A percentile compares a stretch with the other conserved stretches of the same genome.
Conservation (phyloP, 148 eudicot genomes). For the Amaranthus hypochondriacus region DNA sequence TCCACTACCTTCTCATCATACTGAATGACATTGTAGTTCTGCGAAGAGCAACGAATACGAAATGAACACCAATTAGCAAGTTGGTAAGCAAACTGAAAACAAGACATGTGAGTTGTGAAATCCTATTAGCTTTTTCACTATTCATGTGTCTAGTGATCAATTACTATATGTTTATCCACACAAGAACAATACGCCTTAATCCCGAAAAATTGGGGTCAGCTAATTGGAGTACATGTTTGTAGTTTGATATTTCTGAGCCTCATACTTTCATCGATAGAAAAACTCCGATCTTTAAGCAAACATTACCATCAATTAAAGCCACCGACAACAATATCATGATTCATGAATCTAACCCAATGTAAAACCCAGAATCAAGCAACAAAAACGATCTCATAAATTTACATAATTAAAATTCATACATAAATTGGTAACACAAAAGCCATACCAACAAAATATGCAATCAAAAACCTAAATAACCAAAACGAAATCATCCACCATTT, state of each 20-base stretch:
- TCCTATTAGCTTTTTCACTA: too few species aligned
- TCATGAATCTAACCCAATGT: neutral
- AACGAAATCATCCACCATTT: neutral
- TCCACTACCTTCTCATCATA: constrained; percentile 83
- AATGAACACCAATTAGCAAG: neutral
- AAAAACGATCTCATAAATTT: too few species aligned
- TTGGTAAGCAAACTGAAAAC: neutral
- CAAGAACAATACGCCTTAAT: too few species aligned
- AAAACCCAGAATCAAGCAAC: too few species aligned
- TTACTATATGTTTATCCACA: too few species aligned
- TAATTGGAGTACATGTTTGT: too few species aligned
- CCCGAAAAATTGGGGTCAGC: too few species aligned
- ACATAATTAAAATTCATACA: too few species aligned
- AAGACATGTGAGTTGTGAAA: neutral
- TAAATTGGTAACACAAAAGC: neutral
- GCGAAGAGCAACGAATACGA: constrained; percentile 29
- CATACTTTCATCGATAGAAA: too few species aligned
- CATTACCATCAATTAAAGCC: neutral
- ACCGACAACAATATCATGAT: neutral
- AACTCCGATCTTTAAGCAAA: too few species aligned
- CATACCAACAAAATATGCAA: neutral
- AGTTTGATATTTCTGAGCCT: too few species aligned
- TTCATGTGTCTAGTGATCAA: too few species aligned
- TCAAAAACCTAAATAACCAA: neutral
- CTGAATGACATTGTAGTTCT: constrained; percentile 76